phyloP scores from a whole-genome alignment of 163 green algal genomes.

The Chloromonas sp. region DNA sequence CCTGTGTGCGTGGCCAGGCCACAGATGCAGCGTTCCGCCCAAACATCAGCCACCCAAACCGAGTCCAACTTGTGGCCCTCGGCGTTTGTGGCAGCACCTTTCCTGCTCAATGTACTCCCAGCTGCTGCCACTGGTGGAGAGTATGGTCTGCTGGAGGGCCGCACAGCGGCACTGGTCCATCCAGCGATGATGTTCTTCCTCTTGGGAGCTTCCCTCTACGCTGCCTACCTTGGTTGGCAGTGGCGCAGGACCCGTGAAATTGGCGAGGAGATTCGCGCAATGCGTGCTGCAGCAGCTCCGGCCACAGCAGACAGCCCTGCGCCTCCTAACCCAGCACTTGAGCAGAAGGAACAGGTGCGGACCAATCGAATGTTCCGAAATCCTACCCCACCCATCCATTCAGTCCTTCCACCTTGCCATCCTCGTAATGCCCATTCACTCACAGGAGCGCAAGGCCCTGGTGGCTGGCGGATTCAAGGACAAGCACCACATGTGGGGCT shows the following conservation, averaged over 20 bases:
- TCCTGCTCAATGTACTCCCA: slow-evolving; percentile 13
- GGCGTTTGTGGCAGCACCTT: slow-evolving; percentile 2
- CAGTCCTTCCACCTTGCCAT: no score
- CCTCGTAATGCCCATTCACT: no score
- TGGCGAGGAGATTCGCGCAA: slow-evolving; percentile 73
- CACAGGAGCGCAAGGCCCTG: slow-evolving; percentile 87
- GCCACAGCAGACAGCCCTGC: slow-evolving; percentile 40
- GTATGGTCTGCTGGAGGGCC: slow-evolving; percentile 45
- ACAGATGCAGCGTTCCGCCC: no score
- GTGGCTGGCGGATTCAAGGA: slow-evolving; percentile 71
- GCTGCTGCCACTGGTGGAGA: slow-evolving; percentile 26
- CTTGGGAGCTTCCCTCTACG: slow-evolving; percentile 68
- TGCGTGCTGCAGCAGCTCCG: slow-evolving; percentile 69
- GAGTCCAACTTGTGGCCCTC: not conserved
- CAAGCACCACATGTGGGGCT: slow-evolving; percentile 77
- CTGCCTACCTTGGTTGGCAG: slow-evolving; percentile 84
- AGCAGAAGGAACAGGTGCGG: slow-evolving; percentile 51
- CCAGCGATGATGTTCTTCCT: slow-evolving; percentile 76
- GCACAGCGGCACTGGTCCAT: slow-evolving; percentile 50
- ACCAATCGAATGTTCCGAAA: not conserved
- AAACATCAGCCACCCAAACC: not conserved
- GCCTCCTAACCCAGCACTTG: slow-evolving; percentile 35
- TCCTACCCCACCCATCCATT: not conserved
- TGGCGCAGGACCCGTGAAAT: slow-evolving; percentile 62
- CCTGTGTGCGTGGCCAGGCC: no score